Evolutionary conservation across 1,284 basidiomycete genomes (phyloP), one percentile per base, ranked within the genome.

Genomic region (Microbotryum saponariae): DNA sequence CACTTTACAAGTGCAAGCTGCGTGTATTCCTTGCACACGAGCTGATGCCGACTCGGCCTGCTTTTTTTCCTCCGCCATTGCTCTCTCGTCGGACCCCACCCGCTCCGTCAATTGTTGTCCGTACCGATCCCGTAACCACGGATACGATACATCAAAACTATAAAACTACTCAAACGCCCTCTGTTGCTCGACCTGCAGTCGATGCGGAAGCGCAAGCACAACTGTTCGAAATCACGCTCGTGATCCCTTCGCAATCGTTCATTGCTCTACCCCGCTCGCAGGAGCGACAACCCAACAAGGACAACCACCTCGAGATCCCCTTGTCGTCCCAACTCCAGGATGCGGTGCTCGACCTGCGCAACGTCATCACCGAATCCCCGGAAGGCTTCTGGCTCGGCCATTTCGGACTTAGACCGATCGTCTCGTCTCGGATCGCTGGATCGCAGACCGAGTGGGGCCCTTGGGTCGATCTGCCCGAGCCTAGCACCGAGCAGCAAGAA

Each of bases 321-420:
- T 53, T 66, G 33, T 56, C 62, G 6, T 37, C 60, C 31, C 45
- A 51, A 21, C 58, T 62, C 23, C 56, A 65, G 31, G 72, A 73
- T 48, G 61, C 64, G n/a, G 65, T 73, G 7, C 61, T 67, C 42
- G 72, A 73, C 47, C 59, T 73, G 29, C 64, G 65, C 49, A 64
- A 65, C 60, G 63, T 69, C 44, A 67, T 73, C 49, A 60, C 66
- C 54, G 72, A 73, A 58, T 65, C 64, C 4, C 65, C 72, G 20
- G 73, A 74, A 54, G 73, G 72, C 4, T 74, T 70, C 69, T 74
- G 73, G 73, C 68, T 74, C 58, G 73, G 73, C 14, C 58, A 70
- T 25, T 70, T 73, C 51, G 66, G 67, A 10, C 65, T 73, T 54
- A 64, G 63, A n/a, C 69, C 68, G 4, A 53, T 69, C 47, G 64